These are phyloP conservation scores for Microsporum audouinii DNA, from an alignment of 2,329 filamentous ascomycete species.

Conservation along the genomic window DNA sequence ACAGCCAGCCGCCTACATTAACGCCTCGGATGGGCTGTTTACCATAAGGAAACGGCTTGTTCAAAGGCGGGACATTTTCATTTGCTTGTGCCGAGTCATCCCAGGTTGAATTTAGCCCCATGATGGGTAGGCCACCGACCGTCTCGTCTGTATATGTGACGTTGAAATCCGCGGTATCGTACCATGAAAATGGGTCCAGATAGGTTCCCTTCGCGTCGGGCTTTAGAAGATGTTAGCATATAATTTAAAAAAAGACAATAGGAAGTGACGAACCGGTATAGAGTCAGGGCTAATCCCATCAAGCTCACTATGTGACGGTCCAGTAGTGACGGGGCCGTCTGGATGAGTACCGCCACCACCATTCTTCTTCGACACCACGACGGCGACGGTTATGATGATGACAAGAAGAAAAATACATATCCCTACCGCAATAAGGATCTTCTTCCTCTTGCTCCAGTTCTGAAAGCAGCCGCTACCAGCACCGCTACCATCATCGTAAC, in stretches of 20 bases:
- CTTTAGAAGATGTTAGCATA: constrained; percentile 16
- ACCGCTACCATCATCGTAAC: constrained; percentile 30
- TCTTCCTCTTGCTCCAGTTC: constrained; percentile 33
- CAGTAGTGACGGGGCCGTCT: constrained; percentile 20
- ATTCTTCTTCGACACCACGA: constrained; percentile 55
- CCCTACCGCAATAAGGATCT: constrained; percentile 45
- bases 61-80: constrained; percentile 63
- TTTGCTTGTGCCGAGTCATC: constrained; percentile 74
- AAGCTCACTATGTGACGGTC: constrained; percentile 37
- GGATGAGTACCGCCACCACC: constrained; percentile 19
- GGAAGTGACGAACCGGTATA: constrained; percentile 43
- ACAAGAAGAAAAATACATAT: constrained; percentile 46
- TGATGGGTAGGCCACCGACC: constrained; percentile 77
- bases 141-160: constrained; percentile 78
- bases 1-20: constrained; percentile 88
- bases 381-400: constrained; percentile 57
- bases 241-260: background rate
- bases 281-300: constrained; percentile 43
- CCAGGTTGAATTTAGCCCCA: constrained; percentile 77
- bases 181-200: constrained; percentile 85
- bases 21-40: constrained; percentile 74
- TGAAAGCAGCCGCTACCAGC: constrained; percentile 24
- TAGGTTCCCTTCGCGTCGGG: constrained; percentile 59
- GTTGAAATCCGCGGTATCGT: constrained; percentile 82
- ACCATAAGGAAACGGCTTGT: constrained; percentile 67